Base-by-base conservation (phyloP, 1,284 basidiomycete genomes). In the Ganoderma boninense region DNA sequence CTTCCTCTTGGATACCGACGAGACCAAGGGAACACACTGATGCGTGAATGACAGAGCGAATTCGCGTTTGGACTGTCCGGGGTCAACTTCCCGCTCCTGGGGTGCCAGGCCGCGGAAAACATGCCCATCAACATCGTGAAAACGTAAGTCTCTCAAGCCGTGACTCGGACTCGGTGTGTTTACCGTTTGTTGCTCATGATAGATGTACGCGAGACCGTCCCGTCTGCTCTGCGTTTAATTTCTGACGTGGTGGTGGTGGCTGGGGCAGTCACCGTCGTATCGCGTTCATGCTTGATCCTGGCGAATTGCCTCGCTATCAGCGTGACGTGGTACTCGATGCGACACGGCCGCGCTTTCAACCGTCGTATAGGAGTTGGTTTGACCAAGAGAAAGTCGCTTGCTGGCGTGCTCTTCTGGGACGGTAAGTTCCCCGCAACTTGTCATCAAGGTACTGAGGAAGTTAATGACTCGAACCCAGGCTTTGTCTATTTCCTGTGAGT, bases 401-500 rank as follows among this genome's bases (percentile, higher is more conserved):
- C 56, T 20, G 32, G 56, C 29, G 56, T 57, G 56, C 56, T 57
- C 11, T n/a, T 57, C 2, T 29, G 26, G 26, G 56, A 57, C 4
- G n/a, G n/a, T n/a, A n/a, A n/a, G n/a, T n/a, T n/a, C n/a, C n/a
- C n/a, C n/a, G n/a, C n/a, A n/a, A n/a, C n/a, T n/a, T n/a, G n/a
- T n/a, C n/a, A n/a, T n/a, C n/a, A n/a, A n/a, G n/a, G n/a, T n/a
- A n/a, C n/a, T n/a, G n/a, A n/a, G n/a, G n/a, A n/a, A n/a, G n/a
- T n/a, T n/a, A n/a, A n/a, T n/a, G n/a, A n/a, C n/a, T n/a, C n/a
- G n/a, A n/a, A n/a, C n/a, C n/a, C n/a, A 63, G 62, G 62, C 4
- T 18, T 43, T 35, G 20, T 63, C 5, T 63, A 63, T 18, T 63
- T 63, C 29, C 6, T 63, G 62, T 63, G 56, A 35, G 56, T n/a